A percentile compares a stretch with the other conserved stretches of the same genome.
phyloP scores from a whole-genome alignment of 352 stramenopile species.

The Bremia lactucae region DNA sequence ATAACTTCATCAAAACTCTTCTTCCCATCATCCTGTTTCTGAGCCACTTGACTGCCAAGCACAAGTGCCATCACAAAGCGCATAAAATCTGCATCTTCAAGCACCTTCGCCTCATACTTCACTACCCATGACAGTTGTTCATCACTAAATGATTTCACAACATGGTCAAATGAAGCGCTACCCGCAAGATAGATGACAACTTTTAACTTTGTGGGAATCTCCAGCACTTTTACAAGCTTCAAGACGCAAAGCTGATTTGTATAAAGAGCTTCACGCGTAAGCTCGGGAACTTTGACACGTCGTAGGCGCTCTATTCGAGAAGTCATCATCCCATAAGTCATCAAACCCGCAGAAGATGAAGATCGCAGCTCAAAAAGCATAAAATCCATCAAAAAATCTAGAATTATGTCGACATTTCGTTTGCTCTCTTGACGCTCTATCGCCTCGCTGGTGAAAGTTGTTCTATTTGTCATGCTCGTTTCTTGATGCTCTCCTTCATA shows the following conservation, averaged over 20 bases:
- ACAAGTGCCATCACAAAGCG: slow-evolving; percentile 37
- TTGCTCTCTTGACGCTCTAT: slow-evolving; percentile 4
- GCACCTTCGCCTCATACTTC: slow-evolving; percentile 42
- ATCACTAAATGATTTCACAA: slow-evolving; percentile 55
- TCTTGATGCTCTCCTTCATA: background rate
- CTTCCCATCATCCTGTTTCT: slow-evolving; percentile 27
- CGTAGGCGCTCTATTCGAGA: slow-evolving; percentile 41
- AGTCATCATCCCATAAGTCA: slow-evolving; percentile 32
- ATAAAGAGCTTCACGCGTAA: slow-evolving; percentile 43
- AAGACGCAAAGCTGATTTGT: slow-evolving; percentile 44
- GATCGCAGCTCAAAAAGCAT: slow-evolving; percentile 37
- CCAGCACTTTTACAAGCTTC: slow-evolving; percentile 51
- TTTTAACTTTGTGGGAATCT: slow-evolving; percentile 25
- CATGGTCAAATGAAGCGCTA: slow-evolving; percentile 50
- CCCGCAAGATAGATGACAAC: slow-evolving; percentile 45
- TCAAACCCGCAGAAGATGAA: slow-evolving; percentile 1
- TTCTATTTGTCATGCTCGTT: background rate
- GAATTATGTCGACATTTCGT: slow-evolving; percentile 29
- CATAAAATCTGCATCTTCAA: slow-evolving; percentile 33
- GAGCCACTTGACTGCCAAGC: slow-evolving; percentile 50
- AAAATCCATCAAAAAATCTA: slow-evolving; percentile 70
- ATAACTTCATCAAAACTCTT: slow-evolving; percentile 26
- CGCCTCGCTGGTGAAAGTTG: background rate
- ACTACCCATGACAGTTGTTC: slow-evolving; percentile 49
- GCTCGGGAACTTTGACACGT: slow-evolving; percentile 29